Base-by-base conservation (phyloP, 1,284 basidiomycete genomes). In the Bondarzewia mesenterica region DNA sequence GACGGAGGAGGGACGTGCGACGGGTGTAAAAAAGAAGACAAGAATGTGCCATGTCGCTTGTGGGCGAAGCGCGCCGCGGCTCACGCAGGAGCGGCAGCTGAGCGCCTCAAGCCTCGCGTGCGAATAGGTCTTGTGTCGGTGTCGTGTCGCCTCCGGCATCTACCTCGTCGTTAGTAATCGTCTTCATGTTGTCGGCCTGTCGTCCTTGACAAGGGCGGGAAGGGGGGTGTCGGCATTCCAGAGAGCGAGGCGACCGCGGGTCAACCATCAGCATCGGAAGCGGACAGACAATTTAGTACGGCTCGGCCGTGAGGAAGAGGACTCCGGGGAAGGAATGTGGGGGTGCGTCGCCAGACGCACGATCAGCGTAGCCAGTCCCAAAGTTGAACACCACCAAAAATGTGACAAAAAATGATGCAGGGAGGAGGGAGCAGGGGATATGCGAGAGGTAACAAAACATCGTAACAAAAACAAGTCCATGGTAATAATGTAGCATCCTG, bases 51-150 rank as follows among this genome's bases (percentile, higher is more conserved):
- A 60, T 65, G 69, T 57, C n/a, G 66, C 64, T 61, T 10, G 29
- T 32, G 66, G 66, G 73, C 72, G 73, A 80, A 67, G 69, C 73
- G 67, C 69, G 51, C 70, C 70, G 69, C 68, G 64, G 71, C 65
- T 60, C 68, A 66, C 63, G 59, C 62, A 54, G 62, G 59, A 59
- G 60, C 46, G 39, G 25, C 25, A 29, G 60, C 37, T n/a, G 49
- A 64, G 63, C 67, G 68, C 68, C 75, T 80, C 77, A 63, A 75
- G 75, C 53, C 47, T 39, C 73, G 57, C 12, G 49, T 64, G 59
- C 52, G 63, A 63, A 50, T 67, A 67, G 73, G 81, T 85, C 82
- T 80, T 85, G 80, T 69, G 81, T 82, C 73, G 57, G 66, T 74
- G 76, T 78, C 78, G 70, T 73, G 72, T 72, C 73, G 52, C 49